These are phyloP conservation scores for Nicotiana otophora DNA, from an alignment of 257 asterid genomes.

Conservation along the genomic window DNA sequence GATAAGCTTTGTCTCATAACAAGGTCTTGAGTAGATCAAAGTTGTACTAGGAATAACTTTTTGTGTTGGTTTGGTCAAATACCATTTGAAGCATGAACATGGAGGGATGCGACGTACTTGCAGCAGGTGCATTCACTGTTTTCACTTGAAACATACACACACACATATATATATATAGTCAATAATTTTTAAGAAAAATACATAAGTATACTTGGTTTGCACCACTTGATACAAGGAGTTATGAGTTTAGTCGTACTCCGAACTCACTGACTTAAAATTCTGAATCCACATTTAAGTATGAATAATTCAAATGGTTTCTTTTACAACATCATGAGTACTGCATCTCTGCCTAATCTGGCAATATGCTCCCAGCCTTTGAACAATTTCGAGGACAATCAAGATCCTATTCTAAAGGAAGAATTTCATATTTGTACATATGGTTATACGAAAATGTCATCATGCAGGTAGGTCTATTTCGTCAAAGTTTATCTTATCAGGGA, in stretches of 20 bases:
- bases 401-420: too few species aligned
- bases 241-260: neutral
- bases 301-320: neutral
- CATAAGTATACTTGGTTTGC: neutral
- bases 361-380: too few species aligned
- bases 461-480: too few species aligned
- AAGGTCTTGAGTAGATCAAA: neutral
- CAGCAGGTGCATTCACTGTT: neutral
- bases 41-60: neutral
- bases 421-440: too few species aligned
- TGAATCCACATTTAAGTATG: neutral
- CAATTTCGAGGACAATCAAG: too few species aligned
- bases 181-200: too few species aligned
- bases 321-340: neutral
- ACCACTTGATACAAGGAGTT: neutral
- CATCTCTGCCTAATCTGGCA: neutral
- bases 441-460: too few species aligned
- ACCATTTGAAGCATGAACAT: neutral
- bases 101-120: neutral
- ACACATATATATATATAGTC: too few species aligned
- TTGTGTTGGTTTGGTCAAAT: neutral
- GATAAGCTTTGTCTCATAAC: neutral
- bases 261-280: too few species aligned
- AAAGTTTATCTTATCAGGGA: too few species aligned
- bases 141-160: neutral